Evolutionary conservation across 139 green algal genomes (phyloP).

Genomic region (Trebouxia sp.): DNA sequence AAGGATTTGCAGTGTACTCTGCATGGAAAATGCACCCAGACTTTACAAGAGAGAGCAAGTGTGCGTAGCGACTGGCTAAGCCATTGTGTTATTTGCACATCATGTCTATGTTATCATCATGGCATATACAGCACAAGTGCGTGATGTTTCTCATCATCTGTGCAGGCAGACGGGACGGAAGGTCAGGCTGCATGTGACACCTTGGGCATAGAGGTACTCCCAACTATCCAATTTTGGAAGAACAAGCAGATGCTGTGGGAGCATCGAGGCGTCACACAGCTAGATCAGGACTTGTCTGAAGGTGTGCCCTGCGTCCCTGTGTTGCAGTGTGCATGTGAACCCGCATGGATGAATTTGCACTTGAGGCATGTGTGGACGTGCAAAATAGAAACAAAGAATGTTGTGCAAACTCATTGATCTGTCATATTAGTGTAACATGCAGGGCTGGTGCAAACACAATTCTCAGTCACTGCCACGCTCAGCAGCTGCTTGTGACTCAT

Average conservation of each 20-base stretch:
- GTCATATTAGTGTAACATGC: no score
- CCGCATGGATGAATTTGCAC: no score
- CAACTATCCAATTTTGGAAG: slow-evolving; percentile 80
- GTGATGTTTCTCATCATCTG: neutral
- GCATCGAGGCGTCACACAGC: slow-evolving; percentile 60
- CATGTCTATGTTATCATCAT: neutral
- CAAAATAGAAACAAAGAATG: no score
- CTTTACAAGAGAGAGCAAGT: no score
- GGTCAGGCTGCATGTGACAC: slow-evolving; percentile 55
- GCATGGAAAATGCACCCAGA: no score
- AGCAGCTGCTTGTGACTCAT: no score
- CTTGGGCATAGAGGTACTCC: slow-evolving; percentile 73
- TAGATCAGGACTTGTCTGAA: slow-evolving; percentile 71
- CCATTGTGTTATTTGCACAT: neutral
- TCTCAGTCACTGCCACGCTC: no score
- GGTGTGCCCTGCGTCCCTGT: slow-evolving; percentile 34
- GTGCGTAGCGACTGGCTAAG: no score
- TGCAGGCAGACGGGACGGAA: slow-evolving; percentile 59
- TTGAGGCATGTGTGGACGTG: no score
- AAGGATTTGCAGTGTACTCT: no score
- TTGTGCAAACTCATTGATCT: no score
- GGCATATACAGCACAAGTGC: neutral
- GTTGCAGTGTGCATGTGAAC: neutral
- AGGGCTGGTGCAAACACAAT: no score
- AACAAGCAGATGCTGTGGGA: slow-evolving; percentile 75